Percentiles rank a stretch among this genome's conserved stretches.
Conservation (phyloP, 23 red algal species). For the Gracilaria gracilis region DNA sequence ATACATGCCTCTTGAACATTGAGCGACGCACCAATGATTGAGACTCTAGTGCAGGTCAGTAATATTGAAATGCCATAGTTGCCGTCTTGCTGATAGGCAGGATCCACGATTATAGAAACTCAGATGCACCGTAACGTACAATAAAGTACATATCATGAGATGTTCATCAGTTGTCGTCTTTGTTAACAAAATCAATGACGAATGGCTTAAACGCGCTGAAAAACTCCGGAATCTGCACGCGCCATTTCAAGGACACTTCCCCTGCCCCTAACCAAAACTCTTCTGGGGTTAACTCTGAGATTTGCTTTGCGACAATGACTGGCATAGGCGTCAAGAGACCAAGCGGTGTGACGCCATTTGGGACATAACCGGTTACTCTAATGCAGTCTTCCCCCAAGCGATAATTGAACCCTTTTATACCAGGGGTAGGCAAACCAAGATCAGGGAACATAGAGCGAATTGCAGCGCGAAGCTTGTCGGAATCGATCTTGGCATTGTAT, state of each 20-base stretch:
- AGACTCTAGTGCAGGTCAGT: too few relatives aligned
- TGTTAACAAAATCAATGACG: conserved; percentile 42
- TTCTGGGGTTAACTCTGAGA: conserved; percentile 34
- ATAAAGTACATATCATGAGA: background rate
- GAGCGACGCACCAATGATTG: too few relatives aligned
- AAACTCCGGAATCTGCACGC: conserved; percentile 62
- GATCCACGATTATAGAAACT: too few relatives aligned
- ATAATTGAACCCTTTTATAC: conserved; percentile 73
- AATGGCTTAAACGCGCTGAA: conserved; percentile 62
- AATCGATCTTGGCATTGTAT: conserved; percentile 73
- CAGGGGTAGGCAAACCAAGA: conserved; percentile 14
- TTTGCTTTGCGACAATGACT: conserved; percentile 63
- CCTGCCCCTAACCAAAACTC: conserved; percentile 89
- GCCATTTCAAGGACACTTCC: conserved; percentile 82
- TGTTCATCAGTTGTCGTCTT: background rate
- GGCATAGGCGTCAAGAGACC: conserved; percentile 79
- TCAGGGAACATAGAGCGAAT: conserved; percentile 43
- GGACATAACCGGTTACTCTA: conserved; percentile 83
- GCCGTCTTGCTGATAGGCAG: too few relatives aligned
- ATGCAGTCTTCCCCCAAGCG: conserved; percentile 75
- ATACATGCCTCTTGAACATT: too few relatives aligned
- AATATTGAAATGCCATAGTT: too few relatives aligned
- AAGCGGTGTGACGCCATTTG: conserved; percentile 90
- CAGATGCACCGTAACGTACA: background rate
- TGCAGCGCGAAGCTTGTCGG: conserved; percentile 63